Evolutionary conservation across 176 grass and related monocot genomes (phyloP).

Genomic region (Aegilops longissima): DNA sequence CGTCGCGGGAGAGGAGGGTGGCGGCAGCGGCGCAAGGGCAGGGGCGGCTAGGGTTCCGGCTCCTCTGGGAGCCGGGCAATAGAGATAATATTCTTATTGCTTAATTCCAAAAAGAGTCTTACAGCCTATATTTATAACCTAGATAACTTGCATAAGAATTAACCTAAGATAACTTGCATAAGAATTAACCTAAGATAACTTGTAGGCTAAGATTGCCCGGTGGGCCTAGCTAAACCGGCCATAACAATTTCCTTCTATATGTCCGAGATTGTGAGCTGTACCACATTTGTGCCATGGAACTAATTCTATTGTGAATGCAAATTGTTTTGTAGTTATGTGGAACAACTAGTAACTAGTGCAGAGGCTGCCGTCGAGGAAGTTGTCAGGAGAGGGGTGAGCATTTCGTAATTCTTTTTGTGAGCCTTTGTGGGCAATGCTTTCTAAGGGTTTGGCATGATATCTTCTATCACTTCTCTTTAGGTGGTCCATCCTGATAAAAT

Average conservation of each 20-base stretch:
- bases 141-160: too few species aligned
- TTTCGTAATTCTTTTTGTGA: conserved; percentile 16
- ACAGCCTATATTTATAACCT: too few species aligned
- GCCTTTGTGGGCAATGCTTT: not conserved
- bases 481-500: conserved; percentile 91
- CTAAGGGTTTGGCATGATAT: not conserved
- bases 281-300: conserved; percentile 9
- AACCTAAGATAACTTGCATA: too few species aligned
- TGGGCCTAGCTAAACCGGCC: too few species aligned
- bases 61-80: too few species aligned
- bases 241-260: conserved; percentile 17
- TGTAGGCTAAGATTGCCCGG: too few species aligned
- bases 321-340: conserved; percentile 71
- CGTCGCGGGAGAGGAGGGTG: too few species aligned
- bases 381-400: conserved; percentile 78
- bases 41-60: too few species aligned
- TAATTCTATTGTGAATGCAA: conserved; percentile 22
- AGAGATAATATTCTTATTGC: too few species aligned
- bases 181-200: too few species aligned
- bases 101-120: too few species aligned
- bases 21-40: too few species aligned
- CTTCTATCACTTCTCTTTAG: conserved; percentile 43
- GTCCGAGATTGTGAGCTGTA: not conserved
- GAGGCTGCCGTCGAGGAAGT: conserved; percentile 96
- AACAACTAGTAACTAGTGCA: conserved; percentile 90